These are phyloP conservation scores for Fusarium sp. DNA, from an alignment of 2,329 filamentous ascomycete genomes.

Conservation along the genomic window DNA sequence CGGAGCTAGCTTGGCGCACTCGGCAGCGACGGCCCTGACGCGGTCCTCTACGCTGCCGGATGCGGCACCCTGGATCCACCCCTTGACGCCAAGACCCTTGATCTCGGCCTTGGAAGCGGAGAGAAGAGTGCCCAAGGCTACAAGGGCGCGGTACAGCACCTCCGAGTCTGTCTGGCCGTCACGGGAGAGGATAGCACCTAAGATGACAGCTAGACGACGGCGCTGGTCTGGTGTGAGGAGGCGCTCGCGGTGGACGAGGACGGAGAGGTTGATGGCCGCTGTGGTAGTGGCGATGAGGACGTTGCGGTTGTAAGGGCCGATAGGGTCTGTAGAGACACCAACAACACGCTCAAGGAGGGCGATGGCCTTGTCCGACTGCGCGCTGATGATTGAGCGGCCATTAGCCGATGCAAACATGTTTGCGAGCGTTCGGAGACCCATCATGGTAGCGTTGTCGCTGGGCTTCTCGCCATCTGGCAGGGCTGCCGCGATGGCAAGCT, in stretches of 20 bases:
- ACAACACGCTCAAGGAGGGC: conserved; percentile 72
- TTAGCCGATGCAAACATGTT: conserved; percentile 84
- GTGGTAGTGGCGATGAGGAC: conserved; percentile 86
- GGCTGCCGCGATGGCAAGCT: conserved; percentile 58
- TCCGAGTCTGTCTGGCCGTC: conserved; percentile 78
- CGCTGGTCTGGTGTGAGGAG: conserved; percentile 50
- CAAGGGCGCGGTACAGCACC: conserved; percentile 83
- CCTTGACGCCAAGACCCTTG: conserved; percentile 55
- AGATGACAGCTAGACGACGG: conserved; percentile 65
- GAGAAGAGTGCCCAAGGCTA: conserved; percentile 81
- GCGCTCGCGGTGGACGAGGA: conserved; percentile 69
- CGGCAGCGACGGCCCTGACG: conserved; percentile 47
- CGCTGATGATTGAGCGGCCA: conserved; percentile 75
- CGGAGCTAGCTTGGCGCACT: conserved; percentile 33
- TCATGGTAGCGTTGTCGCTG: conserved; percentile 86
- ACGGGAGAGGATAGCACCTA: conserved; percentile 69
- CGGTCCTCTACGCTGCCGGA: conserved; percentile 59
- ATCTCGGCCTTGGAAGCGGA: conserved; percentile 63
- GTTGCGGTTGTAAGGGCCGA: conserved; percentile 77
- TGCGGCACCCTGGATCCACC: conserved; percentile 57
- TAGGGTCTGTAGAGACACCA: conserved; percentile 59
- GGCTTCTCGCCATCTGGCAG: conserved; percentile 63
- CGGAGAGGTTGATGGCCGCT: conserved; percentile 85
- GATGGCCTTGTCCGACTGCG: conserved; percentile 68
- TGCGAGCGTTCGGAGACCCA: conserved; percentile 82